Evolutionary conservation across 2,329 filamentous ascomycete species (phyloP).

Genomic region (Verticillium longisporum): DNA sequence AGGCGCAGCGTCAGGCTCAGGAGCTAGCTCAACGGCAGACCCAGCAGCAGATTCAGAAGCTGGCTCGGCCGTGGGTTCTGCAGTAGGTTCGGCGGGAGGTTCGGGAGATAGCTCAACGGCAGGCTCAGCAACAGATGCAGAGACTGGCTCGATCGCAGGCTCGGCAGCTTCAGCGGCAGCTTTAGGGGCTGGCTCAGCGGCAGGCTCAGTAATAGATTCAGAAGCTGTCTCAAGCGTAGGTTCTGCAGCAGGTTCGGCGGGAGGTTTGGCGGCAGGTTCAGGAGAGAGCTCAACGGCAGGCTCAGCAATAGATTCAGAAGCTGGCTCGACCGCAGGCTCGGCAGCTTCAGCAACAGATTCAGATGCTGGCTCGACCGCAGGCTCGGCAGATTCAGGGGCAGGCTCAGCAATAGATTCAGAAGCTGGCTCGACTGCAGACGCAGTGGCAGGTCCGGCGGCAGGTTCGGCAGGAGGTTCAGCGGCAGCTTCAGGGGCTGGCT

Average conservation of each 20-base stretch:
- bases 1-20: neutral
- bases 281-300: neutral
- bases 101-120: neutral
- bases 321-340: conserved; percentile 13
- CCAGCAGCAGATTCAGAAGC: neutral
- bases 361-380: neutral
- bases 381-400: neutral
- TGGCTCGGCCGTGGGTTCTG: neutral
- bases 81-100: neutral
- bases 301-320: neutral
- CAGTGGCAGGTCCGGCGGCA: neutral
- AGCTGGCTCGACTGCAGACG: neutral
- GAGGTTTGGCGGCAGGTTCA: neutral
- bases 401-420: neutral
- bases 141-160: conserved; percentile 13
- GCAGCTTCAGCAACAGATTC: neutral
- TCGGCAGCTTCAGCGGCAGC: neutral
- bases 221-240: neutral
- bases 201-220: neutral
- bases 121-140: neutral
- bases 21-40: neutral
- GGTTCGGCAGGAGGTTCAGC: neutral
- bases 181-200: neutral
- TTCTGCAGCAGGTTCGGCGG: neutral
- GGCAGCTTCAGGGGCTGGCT: neutral